A percentile compares a stretch with the other conserved stretches of the same genome.
Evolutionary conservation across 2,329 filamentous ascomycete genomes (phyloP).

Genomic region (Didymella glomerata): DNA sequence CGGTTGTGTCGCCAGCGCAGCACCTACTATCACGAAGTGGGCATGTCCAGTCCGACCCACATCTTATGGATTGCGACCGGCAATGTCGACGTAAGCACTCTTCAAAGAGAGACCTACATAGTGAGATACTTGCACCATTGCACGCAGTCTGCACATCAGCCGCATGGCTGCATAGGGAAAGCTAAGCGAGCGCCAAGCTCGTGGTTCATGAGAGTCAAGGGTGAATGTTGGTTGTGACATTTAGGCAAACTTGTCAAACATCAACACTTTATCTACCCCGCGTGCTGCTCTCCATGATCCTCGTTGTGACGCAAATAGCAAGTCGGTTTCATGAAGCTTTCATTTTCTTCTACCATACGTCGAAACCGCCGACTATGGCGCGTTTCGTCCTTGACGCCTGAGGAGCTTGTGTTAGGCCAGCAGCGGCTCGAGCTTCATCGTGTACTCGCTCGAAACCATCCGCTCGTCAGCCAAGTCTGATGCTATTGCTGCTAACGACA

Average conservation of each 20-base stretch:
- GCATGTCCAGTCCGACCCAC: background rate
- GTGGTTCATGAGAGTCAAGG: slow-evolving; percentile 17
- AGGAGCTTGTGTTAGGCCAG: slow-evolving; percentile 21
- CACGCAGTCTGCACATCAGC: background rate
- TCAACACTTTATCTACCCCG: background rate
- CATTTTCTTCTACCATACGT: slow-evolving; percentile 16
- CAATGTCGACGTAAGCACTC: background rate
- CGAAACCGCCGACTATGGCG: slow-evolving; percentile 15
- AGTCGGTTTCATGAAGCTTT: slow-evolving; percentile 18
- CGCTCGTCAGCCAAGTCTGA: slow-evolving; percentile 41
- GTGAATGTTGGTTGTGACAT: slow-evolving; percentile 31
- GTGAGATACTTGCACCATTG: background rate
- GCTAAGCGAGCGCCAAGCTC: slow-evolving; percentile 34
- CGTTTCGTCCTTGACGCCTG: slow-evolving; percentile 26
- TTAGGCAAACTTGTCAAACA: slow-evolving; percentile 3
- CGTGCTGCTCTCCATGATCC: background rate
- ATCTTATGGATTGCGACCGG: background rate
- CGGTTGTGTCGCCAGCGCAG: slow-evolving; percentile 15
- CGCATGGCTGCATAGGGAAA: slow-evolving; percentile 22
- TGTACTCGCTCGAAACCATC: slow-evolving; percentile 28
- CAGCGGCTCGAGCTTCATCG: slow-evolving; percentile 23
- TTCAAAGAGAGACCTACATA: background rate
- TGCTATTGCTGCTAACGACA: slow-evolving; percentile 24
- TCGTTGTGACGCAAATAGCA: background rate
- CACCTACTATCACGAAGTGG: slow-evolving; percentile 2